Evolutionary conservation across 2,329 filamentous ascomycete genomes (phyloP).

Genomic region (Cladosporium sp.): DNA sequence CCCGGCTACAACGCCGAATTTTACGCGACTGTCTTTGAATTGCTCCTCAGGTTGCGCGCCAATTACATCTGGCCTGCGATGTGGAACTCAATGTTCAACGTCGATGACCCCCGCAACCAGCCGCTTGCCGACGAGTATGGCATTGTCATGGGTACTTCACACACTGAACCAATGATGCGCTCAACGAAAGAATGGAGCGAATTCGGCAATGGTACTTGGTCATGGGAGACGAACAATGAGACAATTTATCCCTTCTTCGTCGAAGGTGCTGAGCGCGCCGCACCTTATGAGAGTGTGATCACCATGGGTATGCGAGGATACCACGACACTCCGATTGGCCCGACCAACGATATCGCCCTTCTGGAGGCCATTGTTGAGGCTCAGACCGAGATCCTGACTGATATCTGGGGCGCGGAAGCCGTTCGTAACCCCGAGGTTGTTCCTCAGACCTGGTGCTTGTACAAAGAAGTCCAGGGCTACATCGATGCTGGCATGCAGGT

Average conservation of each 20-base stretch:
- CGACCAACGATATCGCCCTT: constrained; percentile 53
- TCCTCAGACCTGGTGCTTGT: constrained; percentile 68
- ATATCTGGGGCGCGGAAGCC: constrained; percentile 50
- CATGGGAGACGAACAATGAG: constrained; percentile 64
- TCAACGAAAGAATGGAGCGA: constrained; percentile 49
- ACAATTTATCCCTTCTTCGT: constrained; percentile 65
- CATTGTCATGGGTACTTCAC: constrained; percentile 67
- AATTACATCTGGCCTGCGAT: constrained; percentile 73
- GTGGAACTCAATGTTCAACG: constrained; percentile 67
- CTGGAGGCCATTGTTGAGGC: constrained; percentile 57
- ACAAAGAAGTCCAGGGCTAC: constrained; percentile 70
- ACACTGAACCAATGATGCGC: constrained; percentile 67
- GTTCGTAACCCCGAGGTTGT: constrained; percentile 47
- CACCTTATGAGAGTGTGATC: constrained; percentile 61
- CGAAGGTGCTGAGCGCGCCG: constrained; percentile 61
- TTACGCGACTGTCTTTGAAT: constrained; percentile 65
- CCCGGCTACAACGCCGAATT: constrained; percentile 47
- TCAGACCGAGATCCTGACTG: constrained; percentile 55
- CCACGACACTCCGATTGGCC: constrained; percentile 60
- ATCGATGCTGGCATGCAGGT: constrained; percentile 59
- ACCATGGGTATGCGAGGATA: constrained; percentile 58
- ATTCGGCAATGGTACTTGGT: constrained; percentile 57
- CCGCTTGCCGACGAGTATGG: constrained; percentile 68
- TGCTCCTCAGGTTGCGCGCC: constrained; percentile 63
- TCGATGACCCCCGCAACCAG: constrained; percentile 65